Percentiles rank a stretch among this genome's conserved stretches.
These are phyloP conservation scores for Hypoxylon lienhwacheense DNA, from an alignment of 495 filamentous ascomycete species.

Conservation along the genomic window DNA sequence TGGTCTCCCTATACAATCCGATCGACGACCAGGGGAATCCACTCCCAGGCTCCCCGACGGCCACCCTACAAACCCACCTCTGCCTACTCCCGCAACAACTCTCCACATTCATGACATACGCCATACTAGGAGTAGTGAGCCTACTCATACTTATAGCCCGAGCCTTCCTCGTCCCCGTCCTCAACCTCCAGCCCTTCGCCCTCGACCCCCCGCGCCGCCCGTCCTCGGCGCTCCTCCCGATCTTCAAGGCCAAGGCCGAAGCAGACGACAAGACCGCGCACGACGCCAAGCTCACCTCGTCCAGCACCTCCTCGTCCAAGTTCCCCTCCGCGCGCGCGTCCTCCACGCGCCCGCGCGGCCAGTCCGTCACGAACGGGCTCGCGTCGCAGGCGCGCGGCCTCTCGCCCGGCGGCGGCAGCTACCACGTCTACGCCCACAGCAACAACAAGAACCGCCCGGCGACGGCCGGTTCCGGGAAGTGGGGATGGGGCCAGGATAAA, in stretches of 20 bases:
- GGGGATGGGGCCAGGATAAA: constrained; percentile 39
- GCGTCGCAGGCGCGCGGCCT: constrained; percentile 12
- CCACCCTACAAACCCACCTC: constrained; percentile 82
- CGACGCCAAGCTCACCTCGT: constrained; percentile 23
- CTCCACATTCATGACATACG: constrained; percentile 78
- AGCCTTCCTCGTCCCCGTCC: constrained; percentile 58
- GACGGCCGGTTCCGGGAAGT: constrained; percentile 39
- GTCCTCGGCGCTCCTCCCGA: constrained; percentile 41
- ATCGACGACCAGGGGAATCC: constrained; percentile 65
- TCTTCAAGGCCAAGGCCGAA: constrained; percentile 52
- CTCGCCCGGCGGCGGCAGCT: constrained; percentile 13
- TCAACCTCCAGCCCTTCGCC: constrained; percentile 50
- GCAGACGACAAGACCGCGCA: constrained; percentile 44
- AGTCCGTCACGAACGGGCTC: constrained; percentile 23
- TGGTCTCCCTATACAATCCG: constrained; percentile 91
- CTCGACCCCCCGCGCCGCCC: constrained; percentile 38
- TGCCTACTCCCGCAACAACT: constrained; percentile 91
- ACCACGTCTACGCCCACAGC: too few species aligned
- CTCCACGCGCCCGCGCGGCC: constrained; percentile 27
- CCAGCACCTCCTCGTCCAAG: constrained; percentile 32
- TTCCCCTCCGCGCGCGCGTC: constrained; percentile 31
- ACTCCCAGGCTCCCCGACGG: constrained; percentile 43
- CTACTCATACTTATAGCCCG: constrained; percentile 61
- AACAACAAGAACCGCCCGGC: too few species aligned
- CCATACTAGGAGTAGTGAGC: constrained; percentile 60